phyloP scores from a whole-genome alignment of 1,284 basidiomycete genomes.

The Cutaneotrichosporon sp. region DNA sequence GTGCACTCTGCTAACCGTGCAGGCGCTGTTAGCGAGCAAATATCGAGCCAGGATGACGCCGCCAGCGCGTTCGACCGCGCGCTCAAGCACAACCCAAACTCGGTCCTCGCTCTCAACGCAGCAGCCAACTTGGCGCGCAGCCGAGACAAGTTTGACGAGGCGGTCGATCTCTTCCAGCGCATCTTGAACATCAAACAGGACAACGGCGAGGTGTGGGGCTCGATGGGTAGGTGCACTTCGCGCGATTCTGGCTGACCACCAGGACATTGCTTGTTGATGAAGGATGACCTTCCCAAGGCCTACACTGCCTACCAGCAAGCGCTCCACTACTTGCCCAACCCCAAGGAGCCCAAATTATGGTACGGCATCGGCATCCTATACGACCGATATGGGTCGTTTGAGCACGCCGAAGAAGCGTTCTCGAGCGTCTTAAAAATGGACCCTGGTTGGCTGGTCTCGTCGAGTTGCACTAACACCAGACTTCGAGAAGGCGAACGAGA shows the following conservation, averaged over 20 bases:
- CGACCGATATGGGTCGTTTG: slow-evolving; percentile 95
- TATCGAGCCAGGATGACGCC: slow-evolving; percentile 85
- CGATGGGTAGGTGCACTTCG: slow-evolving; percentile 63
- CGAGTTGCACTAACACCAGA: slow-evolving; percentile 56
- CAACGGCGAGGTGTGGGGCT: slow-evolving; percentile 93
- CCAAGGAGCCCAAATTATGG: slow-evolving; percentile 99
- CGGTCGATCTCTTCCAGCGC: slow-evolving; percentile 91
- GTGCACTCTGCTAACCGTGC: slow-evolving; percentile 1
- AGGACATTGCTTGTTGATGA: slow-evolving; percentile 96
- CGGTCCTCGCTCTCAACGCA: slow-evolving; percentile 80
- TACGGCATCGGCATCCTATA: slow-evolving; percentile 99
- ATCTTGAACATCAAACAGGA: slow-evolving; percentile 83
- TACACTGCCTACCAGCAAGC: slow-evolving; percentile 99
- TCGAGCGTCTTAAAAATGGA: slow-evolving; percentile 96
- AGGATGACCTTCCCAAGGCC: slow-evolving; percentile 97
- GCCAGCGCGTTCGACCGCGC: slow-evolving; percentile 87
- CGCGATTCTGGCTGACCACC: background rate
- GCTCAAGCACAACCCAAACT: slow-evolving; percentile 85
- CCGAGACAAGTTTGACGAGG: slow-evolving; percentile 58
- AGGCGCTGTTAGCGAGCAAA: slow-evolving; percentile 87
- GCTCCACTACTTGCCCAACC: slow-evolving; percentile 89
- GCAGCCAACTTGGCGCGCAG: slow-evolving; percentile 67
- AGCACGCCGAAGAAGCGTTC: slow-evolving; percentile 98
- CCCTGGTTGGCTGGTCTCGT: slow-evolving; percentile 62
- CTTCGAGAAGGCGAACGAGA: slow-evolving; percentile 99